Conservation (phyloP, 345 rosid species). For the Viola odorata region DNA sequence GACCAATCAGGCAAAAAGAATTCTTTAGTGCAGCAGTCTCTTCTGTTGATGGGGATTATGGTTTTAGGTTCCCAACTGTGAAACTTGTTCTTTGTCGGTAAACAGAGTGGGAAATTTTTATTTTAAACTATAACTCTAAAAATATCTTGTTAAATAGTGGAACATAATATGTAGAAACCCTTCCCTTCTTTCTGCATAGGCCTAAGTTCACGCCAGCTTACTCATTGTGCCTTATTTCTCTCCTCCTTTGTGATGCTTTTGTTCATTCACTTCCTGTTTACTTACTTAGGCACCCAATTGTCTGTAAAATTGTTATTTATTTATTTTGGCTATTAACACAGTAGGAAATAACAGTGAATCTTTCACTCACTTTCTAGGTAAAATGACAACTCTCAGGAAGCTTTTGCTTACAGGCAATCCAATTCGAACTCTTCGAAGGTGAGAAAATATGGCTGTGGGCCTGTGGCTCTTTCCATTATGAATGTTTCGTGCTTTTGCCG, state of each 20-base stretch:
- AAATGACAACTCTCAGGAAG: constrained; percentile 74
- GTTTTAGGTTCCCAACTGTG: too few species aligned
- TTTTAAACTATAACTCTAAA: too few species aligned
- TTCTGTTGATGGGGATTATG: too few species aligned
- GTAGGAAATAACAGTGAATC: not conserved
- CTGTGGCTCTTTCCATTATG: constrained; percentile 2
- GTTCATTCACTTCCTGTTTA: not conserved
- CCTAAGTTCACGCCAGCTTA: too few species aligned
- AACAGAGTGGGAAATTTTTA: too few species aligned
- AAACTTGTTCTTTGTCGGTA: too few species aligned
- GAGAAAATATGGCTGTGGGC: not conserved
- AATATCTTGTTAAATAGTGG: too few species aligned
- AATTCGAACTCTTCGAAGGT: constrained; percentile 86
- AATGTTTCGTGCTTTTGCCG: constrained; percentile 8
- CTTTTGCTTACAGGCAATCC: constrained; percentile 81
- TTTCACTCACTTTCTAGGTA: constrained; percentile 38
- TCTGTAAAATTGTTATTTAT: not conserved
- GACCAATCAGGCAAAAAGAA: too few species aligned
- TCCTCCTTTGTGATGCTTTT: not conserved
- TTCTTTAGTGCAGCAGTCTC: too few species aligned
- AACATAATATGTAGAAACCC: too few species aligned
- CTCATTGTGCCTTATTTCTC: not conserved
- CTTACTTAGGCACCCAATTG: not conserved
- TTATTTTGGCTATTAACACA: not conserved
- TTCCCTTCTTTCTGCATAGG: too few species aligned